Conservation (phyloP, 73 alveolate genomes). For the Tetrahymena borealis region DNA sequence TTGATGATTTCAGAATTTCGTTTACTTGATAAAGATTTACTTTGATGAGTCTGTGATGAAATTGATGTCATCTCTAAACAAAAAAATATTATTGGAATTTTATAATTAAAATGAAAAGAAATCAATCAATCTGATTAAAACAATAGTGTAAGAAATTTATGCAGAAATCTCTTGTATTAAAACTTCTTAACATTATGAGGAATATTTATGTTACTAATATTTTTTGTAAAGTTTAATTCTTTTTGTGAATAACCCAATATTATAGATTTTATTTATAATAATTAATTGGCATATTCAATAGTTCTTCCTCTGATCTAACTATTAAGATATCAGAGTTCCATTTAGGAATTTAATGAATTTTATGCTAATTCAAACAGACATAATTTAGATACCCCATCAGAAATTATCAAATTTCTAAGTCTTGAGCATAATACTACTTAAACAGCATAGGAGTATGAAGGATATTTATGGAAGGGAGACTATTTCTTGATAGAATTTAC, state of each 20-base stretch:
- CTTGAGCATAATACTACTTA: neutral
- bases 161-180: neutral
- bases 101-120: neutral
- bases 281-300: no score
- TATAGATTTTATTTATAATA: no score
- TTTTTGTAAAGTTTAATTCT: neutral
- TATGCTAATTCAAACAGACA: no score
- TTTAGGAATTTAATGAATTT: no score
- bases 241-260: neutral
- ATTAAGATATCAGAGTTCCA: no score
- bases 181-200: no score
- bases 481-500: neutral
- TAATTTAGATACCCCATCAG: no score
- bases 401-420: neutral
- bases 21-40: no score
- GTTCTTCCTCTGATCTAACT: no score
- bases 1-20: no score
- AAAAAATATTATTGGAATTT: neutral
- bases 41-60: no score
- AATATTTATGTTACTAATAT: neutral
- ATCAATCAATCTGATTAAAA: no score
- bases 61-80: neutral
- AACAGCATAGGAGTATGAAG: neutral
- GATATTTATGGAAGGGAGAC: neutral
- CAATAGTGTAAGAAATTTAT: neutral